These are phyloP conservation scores for Lablab purpureus DNA, from an alignment of 306 rosid genomes.

Conservation along the genomic window DNA sequence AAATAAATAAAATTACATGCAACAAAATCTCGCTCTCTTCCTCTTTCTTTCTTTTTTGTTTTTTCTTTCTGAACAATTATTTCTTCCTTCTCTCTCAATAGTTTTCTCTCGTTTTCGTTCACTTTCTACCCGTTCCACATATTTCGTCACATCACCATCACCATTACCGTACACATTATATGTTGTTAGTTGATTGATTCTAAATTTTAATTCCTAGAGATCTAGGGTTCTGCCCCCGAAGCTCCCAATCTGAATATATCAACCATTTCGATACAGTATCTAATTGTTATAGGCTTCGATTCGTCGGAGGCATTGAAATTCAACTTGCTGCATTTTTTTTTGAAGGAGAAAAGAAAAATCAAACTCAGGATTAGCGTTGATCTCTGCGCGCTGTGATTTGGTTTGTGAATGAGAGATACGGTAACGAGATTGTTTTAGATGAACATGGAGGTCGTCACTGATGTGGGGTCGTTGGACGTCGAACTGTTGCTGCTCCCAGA, in stretches of 20 bases:
- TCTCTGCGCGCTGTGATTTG: slow-evolving; percentile 44
- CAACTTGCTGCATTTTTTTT: slow-evolving; percentile 18
- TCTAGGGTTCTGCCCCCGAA: slow-evolving; percentile 59
- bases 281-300: slow-evolving; percentile 28
- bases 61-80: slow-evolving; percentile 16
- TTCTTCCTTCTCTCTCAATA: slow-evolving; percentile 42
- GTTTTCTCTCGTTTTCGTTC: slow-evolving; percentile 25
- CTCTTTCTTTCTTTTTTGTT: neutral
- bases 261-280: neutral
- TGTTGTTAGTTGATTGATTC: slow-evolving; percentile 31
- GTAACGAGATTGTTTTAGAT: slow-evolving; percentile 51
- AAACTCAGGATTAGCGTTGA: slow-evolving; percentile 51
- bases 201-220: slow-evolving; percentile 27
- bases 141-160: slow-evolving; percentile 49
- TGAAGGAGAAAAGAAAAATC: slow-evolving; percentile 36
- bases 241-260: slow-evolving; percentile 46
- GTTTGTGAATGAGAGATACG: slow-evolving; percentile 62
- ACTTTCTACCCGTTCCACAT: slow-evolving; percentile 19
- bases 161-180: neutral
- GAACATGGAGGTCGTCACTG: slow-evolving; percentile 84
- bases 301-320: slow-evolving; percentile 47
- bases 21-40: neutral
- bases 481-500: slow-evolving; percentile 91
- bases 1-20: neutral
- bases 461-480: slow-evolving; percentile 87